Percentiles rank a stretch among this genome's conserved stretches.
These are phyloP conservation scores for Prunus yedoensis DNA, from an alignment of 331 rosid species.

Conservation along the genomic window DNA sequence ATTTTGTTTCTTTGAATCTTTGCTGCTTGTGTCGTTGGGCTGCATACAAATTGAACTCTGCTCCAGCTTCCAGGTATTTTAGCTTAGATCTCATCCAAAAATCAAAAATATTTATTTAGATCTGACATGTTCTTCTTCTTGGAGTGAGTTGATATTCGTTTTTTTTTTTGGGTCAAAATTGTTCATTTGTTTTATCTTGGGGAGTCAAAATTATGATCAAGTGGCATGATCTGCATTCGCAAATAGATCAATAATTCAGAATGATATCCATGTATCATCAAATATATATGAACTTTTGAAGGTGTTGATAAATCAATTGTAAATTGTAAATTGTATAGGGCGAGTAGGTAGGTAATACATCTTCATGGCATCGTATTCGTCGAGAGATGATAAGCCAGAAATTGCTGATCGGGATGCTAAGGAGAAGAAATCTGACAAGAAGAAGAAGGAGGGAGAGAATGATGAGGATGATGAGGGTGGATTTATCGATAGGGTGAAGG, in stretches of 20 bases:
- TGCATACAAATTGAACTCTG: background rate
- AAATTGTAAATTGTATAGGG: background rate
- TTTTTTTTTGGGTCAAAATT: background rate
- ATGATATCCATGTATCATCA: background rate
- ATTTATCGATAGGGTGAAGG: constrained; percentile 87
- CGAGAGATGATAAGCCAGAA: constrained; percentile 43
- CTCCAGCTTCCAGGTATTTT: background rate
- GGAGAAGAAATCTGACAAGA: constrained; percentile 48
- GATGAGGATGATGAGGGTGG: constrained; percentile 57
- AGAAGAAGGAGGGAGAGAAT: constrained; percentile 37
- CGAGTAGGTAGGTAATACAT: background rate
- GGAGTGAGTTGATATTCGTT: background rate
- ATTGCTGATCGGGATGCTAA: constrained; percentile 53
- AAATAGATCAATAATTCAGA: background rate
- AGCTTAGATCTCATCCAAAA: background rate
- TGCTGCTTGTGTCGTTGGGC: background rate
- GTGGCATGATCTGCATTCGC: background rate
- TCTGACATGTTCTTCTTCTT: background rate
- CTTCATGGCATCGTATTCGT: constrained; percentile 62
- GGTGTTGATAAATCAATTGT: background rate
- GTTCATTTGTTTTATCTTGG: background rate
- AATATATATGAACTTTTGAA: background rate
- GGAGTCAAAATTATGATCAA: background rate
- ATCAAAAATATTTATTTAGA: background rate
- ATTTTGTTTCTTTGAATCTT: background rate